Percentiles rank a stretch among this genome's conserved stretches.
Evolutionary conservation across 148 eudicot species (phyloP).

Genomic region (Cornus florida): DNA sequence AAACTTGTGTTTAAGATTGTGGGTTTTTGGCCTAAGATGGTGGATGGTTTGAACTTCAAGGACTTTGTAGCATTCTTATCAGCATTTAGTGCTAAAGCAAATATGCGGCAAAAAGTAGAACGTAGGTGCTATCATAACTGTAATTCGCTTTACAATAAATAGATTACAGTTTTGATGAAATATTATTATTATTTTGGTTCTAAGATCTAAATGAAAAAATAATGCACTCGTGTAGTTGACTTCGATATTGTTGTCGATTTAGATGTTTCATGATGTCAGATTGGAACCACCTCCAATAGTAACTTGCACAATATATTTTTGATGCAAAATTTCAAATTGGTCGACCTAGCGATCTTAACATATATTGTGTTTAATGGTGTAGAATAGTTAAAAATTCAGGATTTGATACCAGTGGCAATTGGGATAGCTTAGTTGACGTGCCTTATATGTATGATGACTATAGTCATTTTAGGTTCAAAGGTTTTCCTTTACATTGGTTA

Average conservation of each 20-base stretch:
- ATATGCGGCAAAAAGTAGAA: slow-evolving; percentile 64
- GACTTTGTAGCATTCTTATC: slow-evolving; percentile 92
- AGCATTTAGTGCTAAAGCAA: slow-evolving; percentile 83
- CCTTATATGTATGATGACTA: too few relatives aligned
- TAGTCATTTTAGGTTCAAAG: too few relatives aligned
- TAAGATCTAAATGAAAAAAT: background rate
- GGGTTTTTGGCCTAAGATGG: slow-evolving; percentile 66
- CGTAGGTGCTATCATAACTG: slow-evolving; percentile 38
- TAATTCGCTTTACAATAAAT: background rate
- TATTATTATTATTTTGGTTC: background rate
- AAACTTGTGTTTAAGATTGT: too few relatives aligned
- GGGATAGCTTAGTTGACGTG: background rate
- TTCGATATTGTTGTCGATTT: background rate
- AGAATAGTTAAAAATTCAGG: too few relatives aligned
- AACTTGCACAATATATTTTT: background rate
- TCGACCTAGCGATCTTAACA: background rate
- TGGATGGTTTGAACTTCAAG: slow-evolving; percentile 91
- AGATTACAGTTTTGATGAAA: background rate
- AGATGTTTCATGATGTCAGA: background rate
- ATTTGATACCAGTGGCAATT: background rate
- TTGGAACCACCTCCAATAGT: background rate
- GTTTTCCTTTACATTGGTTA: background rate
- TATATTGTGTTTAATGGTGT: too few relatives aligned
- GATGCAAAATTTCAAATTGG: background rate
- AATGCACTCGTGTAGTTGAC: background rate